phyloP scores from a whole-genome alignment of 371 early-diverging fungal species.

The Rhizopus sp. region DNA sequence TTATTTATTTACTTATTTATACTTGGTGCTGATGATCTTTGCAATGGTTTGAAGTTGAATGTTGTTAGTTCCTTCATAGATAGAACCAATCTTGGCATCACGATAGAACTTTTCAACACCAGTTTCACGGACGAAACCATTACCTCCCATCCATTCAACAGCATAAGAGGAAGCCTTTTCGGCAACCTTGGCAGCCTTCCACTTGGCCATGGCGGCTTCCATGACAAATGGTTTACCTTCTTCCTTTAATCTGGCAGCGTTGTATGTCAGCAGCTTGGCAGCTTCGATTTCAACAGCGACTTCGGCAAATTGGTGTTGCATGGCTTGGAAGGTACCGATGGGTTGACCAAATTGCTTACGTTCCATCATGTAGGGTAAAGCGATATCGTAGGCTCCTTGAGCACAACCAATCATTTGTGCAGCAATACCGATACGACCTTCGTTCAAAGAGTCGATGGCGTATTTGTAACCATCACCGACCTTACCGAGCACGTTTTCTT shows the following conservation, averaged over 20 bases:
- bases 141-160: slow-evolving; percentile 97
- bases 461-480: slow-evolving; percentile 98
- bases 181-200: slow-evolving; percentile 93
- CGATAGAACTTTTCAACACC: slow-evolving; percentile 94
- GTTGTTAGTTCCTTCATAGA: slow-evolving; percentile 89
- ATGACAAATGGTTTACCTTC: slow-evolving; percentile 86
- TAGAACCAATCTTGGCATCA: slow-evolving; percentile 94
- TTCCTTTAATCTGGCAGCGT: slow-evolving; percentile 96
- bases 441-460: slow-evolving; percentile 97
- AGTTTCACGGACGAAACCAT: slow-evolving; percentile 84
- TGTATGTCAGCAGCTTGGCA: slow-evolving; percentile 94
- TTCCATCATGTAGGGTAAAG: slow-evolving; percentile 87
- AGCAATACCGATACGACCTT: slow-evolving; percentile 98
- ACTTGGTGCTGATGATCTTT: slow-evolving; percentile 75
- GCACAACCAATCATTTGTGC: slow-evolving; percentile 94
- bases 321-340: slow-evolving; percentile 95
- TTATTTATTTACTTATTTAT: slow-evolving; percentile 43
- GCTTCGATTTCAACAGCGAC: slow-evolving; percentile 95
- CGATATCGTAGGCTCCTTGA: slow-evolving; percentile 91
- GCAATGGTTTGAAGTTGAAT: slow-evolving; percentile 98
- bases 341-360: slow-evolving; percentile 92
- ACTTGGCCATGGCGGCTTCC: slow-evolving; percentile 99
- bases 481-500: slow-evolving; percentile 88
- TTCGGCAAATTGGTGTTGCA: slow-evolving; percentile 97
- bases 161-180: slow-evolving; percentile 89